Evolutionary conservation across 176 grass and related monocot genomes (phyloP).

Genomic region (Elymus sibiricus): DNA sequence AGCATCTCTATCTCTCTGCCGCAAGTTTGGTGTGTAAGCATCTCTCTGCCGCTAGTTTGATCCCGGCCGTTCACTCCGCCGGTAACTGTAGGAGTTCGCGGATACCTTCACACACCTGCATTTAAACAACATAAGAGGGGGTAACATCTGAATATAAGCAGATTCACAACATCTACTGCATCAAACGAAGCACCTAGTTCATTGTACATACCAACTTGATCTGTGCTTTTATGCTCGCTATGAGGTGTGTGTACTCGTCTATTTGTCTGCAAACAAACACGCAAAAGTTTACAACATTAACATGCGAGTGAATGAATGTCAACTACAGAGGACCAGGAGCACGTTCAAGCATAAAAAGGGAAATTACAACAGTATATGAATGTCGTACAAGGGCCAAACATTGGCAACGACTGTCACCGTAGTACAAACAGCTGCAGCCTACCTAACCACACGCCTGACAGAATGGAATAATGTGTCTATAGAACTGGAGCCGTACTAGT

Average conservation of each 20-base stretch:
- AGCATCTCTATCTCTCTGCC: background rate
- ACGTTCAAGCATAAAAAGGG: background rate
- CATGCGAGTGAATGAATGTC: background rate
- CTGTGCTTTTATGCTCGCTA: constrained; percentile 82
- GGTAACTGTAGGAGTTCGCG: constrained; percentile 65
- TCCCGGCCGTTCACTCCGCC: constrained; percentile 32
- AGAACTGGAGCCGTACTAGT: background rate
- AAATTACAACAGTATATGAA: constrained; percentile 18
- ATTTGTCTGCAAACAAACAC: constrained; percentile 65
- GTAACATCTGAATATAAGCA: background rate
- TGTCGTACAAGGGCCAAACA: background rate
- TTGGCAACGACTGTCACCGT: background rate
- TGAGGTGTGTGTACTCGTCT: constrained; percentile 90
- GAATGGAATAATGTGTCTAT: background rate
- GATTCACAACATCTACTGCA: background rate
- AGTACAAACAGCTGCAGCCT: background rate
- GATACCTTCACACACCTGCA: constrained; percentile 80
- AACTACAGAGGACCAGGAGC: background rate
- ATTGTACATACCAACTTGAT: constrained; percentile 71
- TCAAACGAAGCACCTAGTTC: background rate
- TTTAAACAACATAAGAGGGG: background rate
- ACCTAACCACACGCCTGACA: background rate
- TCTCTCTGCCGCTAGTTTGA: no score
- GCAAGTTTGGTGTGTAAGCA: background rate
- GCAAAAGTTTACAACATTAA: background rate